Evolutionary conservation across 371 early-diverging fungal genomes (phyloP).

Genomic region (Batrachochytrium dendrobatidis): DNA sequence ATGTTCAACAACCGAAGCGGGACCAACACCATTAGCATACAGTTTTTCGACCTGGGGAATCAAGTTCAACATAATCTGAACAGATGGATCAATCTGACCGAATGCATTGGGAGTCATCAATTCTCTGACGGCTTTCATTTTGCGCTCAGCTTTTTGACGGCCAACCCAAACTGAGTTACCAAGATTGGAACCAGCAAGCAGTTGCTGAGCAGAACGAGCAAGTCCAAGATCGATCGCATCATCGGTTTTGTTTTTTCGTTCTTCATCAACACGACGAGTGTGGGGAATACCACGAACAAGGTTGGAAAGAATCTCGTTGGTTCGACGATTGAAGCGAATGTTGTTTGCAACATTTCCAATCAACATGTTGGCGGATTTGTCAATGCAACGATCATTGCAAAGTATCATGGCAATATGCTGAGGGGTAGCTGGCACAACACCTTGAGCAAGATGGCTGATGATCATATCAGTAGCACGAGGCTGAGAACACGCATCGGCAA

Average conservation of each 20-base stretch:
- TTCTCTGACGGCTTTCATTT: background rate
- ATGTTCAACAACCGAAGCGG: background rate
- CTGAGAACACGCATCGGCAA: background rate
- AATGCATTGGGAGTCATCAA: background rate
- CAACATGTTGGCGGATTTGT: background rate
- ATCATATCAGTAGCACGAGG: background rate
- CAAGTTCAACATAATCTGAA: background rate
- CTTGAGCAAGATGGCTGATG: background rate
- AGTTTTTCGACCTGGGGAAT: background rate
- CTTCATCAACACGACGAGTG: background rate
- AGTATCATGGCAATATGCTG: background rate
- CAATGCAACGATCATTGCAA: background rate
- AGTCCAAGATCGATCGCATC: background rate
- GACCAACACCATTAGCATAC: background rate
- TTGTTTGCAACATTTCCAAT: background rate
- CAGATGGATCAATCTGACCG: background rate
- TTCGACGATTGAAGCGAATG: background rate
- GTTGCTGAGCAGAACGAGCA: background rate
- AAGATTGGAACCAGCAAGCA: background rate
- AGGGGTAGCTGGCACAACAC: background rate
- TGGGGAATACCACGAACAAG: background rate
- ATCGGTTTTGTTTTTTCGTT: background rate
- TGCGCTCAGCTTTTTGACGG: background rate
- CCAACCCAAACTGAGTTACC: background rate
- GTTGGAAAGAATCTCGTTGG: background rate